These are phyloP conservation scores for Eragrostis tef DNA, from an alignment of 202 grass and related monocot genomes.

Conservation along the genomic window DNA sequence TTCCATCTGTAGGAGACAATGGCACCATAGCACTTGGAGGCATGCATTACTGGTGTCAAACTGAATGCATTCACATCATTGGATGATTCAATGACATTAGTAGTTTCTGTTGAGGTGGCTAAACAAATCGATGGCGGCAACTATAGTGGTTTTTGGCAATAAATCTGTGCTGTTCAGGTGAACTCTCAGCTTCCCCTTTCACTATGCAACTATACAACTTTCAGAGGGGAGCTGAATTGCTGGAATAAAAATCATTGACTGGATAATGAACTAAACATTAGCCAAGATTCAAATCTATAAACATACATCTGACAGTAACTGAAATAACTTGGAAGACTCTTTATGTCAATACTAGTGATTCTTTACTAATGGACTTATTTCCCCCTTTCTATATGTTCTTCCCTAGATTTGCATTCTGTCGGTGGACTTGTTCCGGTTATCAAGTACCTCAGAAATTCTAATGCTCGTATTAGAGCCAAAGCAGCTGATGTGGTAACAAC, in stretches of 20 bases:
- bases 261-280: constrained; percentile 19
- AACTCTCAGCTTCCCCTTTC: constrained; percentile 62
- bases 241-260: not conserved
- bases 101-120: constrained; percentile 61
- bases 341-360: not conserved
- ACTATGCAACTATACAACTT: constrained; percentile 34
- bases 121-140: constrained; percentile 59
- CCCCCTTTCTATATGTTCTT: constrained; percentile 9
- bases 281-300: constrained; percentile 6
- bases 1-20: constrained; percentile 57
- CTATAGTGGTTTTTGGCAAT: constrained; percentile 52
- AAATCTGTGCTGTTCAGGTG: constrained; percentile 62
- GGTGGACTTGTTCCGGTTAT: constrained; percentile 88
- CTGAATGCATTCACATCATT: constrained; percentile 52
- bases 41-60: constrained; percentile 54
- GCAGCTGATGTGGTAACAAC: constrained; percentile 89
- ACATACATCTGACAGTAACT: constrained; percentile 22
- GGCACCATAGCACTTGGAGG: constrained; percentile 57
- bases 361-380: constrained; percentile 11
- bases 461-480: constrained; percentile 79
- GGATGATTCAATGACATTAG: constrained; percentile 52
- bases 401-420: constrained; percentile 78
- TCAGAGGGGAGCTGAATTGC: constrained; percentile 56
- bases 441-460: constrained; percentile 75
- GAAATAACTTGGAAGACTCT: not conserved